A percentile compares a stretch with the other conserved stretches of the same genome.
Conservation (phyloP, 2,329 filamentous ascomycete genomes). For the Colletotrichum graminicola region DNA sequence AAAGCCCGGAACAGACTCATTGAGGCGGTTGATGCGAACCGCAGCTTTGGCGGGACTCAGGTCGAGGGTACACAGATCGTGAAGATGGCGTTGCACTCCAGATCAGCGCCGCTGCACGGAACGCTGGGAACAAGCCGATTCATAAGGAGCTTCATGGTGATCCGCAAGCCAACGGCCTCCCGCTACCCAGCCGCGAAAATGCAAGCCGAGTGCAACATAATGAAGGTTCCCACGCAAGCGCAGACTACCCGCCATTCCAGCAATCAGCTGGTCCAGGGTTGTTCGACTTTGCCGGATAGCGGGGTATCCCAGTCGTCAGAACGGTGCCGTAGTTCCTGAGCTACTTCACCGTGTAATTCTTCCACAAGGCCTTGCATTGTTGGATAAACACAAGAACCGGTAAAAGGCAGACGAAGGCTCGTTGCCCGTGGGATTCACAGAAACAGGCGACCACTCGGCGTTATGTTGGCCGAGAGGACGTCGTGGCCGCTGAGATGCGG, state of each 20-base stretch:
- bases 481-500: conserved; percentile 16
- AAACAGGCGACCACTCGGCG: conserved; percentile 14
- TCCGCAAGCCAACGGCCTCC: neutral
- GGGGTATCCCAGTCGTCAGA: conserved; percentile 24
- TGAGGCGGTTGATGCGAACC: neutral
- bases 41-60: conserved; percentile 16
- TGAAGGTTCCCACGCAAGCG: neutral
- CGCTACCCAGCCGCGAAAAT: conserved; percentile 21
- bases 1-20: conserved; percentile 24
- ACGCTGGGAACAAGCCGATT: conserved; percentile 5
- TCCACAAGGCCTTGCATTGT: neutral
- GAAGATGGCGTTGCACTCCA: neutral
- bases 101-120: neutral
- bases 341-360: neutral
- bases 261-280: conserved; percentile 25
- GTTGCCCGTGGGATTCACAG: neutral
- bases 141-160: conserved; percentile 17
- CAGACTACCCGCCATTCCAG: conserved; percentile 23
- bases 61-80: neutral
- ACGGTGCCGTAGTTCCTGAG: neutral
- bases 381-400: conserved; percentile 1
- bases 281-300: conserved; percentile 1
- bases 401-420: neutral
- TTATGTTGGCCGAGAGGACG: conserved; percentile 27
- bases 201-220: conserved; percentile 27